phyloP scores from a whole-genome alignment of 805 yeast genomes.

The Wickerhamiella dianesei region DNA sequence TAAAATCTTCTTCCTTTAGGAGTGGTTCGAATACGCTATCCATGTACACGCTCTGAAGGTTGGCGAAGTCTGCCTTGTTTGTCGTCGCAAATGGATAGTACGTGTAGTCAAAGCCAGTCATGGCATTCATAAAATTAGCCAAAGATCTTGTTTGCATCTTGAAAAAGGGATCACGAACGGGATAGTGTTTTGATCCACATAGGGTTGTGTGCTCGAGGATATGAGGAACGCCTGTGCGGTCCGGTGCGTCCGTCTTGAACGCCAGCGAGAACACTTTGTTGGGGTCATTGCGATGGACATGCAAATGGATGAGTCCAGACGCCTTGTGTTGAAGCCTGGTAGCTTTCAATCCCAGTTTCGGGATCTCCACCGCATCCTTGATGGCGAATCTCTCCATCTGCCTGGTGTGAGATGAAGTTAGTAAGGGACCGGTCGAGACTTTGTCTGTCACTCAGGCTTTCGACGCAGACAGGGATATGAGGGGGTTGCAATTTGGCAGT shows the following conservation, averaged over 20 bases:
- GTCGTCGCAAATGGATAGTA: constrained; percentile 95
- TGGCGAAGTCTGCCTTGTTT: constrained; percentile 63
- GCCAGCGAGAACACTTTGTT: constrained; percentile 83
- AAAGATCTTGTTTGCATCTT: constrained; percentile 92
- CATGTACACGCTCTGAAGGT: constrained; percentile 74
- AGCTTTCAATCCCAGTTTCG: constrained; percentile 72
- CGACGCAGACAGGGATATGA: no score
- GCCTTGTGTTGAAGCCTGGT: constrained; percentile 51
- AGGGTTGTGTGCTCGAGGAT: constrained; percentile 90
- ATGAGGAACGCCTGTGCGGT: constrained; percentile 92
- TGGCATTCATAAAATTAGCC: constrained; percentile 95
- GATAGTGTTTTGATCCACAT: constrained; percentile 84
- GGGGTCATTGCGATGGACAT: constrained; percentile 66
- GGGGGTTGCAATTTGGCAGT: no score
- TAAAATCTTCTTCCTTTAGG: constrained; percentile 64
- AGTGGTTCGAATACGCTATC: constrained; percentile 80
- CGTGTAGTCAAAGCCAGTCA: constrained; percentile 96
- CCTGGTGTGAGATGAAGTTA: neutral
- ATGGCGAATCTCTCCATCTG: constrained; percentile 44
- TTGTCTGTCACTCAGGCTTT: neutral
- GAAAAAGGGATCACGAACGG: constrained; percentile 94
- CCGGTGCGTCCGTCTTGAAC: constrained; percentile 89
- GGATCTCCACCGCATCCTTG: constrained; percentile 50
- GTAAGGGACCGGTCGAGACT: neutral
- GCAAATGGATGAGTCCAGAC: constrained; percentile 73